Evolutionary conservation across 1,139 yeast species (phyloP).

Genomic region (Lodderomyces pseudojiufengensis): DNA sequence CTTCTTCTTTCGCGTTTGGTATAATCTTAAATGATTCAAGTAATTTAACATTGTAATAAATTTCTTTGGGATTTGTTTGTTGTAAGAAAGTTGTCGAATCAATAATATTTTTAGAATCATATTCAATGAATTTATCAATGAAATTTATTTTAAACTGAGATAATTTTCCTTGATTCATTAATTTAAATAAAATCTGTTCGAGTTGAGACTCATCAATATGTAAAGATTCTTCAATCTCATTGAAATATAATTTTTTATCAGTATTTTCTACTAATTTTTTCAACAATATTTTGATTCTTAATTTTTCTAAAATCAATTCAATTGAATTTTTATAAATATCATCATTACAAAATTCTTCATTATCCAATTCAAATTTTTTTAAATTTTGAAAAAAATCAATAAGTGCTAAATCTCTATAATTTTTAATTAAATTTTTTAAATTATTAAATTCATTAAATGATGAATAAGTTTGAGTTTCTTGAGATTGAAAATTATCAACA

Average conservation of each 20-base stretch:
- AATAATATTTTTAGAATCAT: conserved; percentile 8
- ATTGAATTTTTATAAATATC: conserved; percentile 29
- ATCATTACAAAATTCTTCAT: conserved; percentile 27
- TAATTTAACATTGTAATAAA: conserved; percentile 26
- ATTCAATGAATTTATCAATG: conserved; percentile 25
- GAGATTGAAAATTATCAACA: conserved; percentile 65
- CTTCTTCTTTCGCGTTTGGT: background rate
- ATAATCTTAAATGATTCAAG: conserved; percentile 13
- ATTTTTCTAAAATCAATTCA: conserved; percentile 26
- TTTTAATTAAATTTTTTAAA: conserved; percentile 26
- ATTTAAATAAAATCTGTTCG: conserved; percentile 32
- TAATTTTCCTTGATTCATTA: conserved; percentile 46
- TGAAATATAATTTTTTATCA: conserved; percentile 23
- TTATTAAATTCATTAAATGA: conserved; percentile 32
- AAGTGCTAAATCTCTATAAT: conserved; percentile 31
- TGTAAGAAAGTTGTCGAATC: conserved; percentile 2
- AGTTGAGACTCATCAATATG: conserved; percentile 26
- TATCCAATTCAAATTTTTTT: conserved; percentile 1
- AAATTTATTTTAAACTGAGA: conserved; percentile 44
- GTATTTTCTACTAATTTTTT: conserved; percentile 30
- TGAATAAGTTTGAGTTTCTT: conserved; percentile 50
- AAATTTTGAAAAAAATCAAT: conserved; percentile 17
- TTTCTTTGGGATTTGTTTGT: conserved; percentile 21
- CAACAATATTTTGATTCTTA: conserved; percentile 28
- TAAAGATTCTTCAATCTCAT: conserved; percentile 19